Evolutionary conservation across 768 basidiomycete species (phyloP), one percentile per base, ranked within the genome.

Genomic region (Boletus rubroflammeus): DNA sequence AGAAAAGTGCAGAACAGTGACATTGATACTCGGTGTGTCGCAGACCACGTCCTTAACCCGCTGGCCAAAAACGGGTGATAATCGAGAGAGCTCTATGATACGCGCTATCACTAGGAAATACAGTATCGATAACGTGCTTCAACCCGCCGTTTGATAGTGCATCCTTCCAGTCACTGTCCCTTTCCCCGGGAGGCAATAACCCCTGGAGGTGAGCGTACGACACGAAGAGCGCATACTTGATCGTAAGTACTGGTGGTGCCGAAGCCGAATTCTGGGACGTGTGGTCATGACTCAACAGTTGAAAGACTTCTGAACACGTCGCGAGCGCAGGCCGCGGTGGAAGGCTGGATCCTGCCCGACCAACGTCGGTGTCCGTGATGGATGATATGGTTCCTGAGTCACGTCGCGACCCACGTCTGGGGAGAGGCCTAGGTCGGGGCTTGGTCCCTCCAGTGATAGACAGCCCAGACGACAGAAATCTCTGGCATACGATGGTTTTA

Each of bases 401-500:
- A 47, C 59, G 59, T 6, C 46, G 59, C 14, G 58, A 28, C 35
- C 58, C 67, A 48, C 56, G 66, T 42, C 60, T 68, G 25, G 59
- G 64, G 44, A 72, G 71, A n/a, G 73, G 71, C 35, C 69, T 68
- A 6, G 73, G 72, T 43, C 74, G 68, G 32, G 62, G 64, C 26
- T 64, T 60, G 38, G 57, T 50, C 4, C 50, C 50, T 4, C 46
- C 62, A 19, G 50, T 26, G 31, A 38, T 50, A 21, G 62, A 59
- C 8, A 59, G 46, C 9, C 61, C 58, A 43, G 67, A 68, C 9
- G 64, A 66, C 38, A 77, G 59, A 43, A 74, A 68, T 59, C 70
- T 75, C 42, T 73, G 73, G 58, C 78, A 81, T 14, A 80, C 58
- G 0, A 67, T 59, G 5, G 80, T 53, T 63, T 79, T 80, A 50